Evolutionary conservation across 1,139 yeast genomes (phyloP), one percentile per base, ranked within the genome.

Genomic region (Yamadazyma mexicana): DNA sequence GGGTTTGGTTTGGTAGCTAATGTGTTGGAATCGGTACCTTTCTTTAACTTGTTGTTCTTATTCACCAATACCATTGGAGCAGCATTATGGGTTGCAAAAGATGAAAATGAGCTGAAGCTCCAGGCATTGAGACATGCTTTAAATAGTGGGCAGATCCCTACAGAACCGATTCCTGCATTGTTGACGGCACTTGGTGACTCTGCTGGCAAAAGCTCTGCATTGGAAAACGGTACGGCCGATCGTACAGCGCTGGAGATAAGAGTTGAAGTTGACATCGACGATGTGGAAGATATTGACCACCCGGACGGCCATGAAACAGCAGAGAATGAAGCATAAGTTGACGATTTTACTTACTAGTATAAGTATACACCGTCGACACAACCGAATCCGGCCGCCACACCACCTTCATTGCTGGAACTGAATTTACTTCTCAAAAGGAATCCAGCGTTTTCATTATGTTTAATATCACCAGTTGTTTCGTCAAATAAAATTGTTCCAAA

Each of bases 301-400:
- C 14, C 14, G 24, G 28, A 17, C 15, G 28, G n/a, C n/a, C n/a
- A n/a, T n/a, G n/a, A 22, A 14, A 14, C 14, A 10, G 17, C 8
- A 11, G 14, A 5, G 12, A 8, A 15, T 15, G 6, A 11, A n/a
- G n/a, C n/a, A n/a, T 20, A 20, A 4, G 15, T 15, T 31, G 24
- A 20, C 18, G 23, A 9, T 16, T 7, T 18, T 6, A 5, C 15
- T 30, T 7, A 32, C 44, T 20, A 51, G 33, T 40, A 48, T 39
- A 78, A 62, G 48, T 75, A 75, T 18, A 77, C 59, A 53, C 91
- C 86, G 62, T 92, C 98, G 38, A 92, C 88, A 62, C 97, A 89
- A 9, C 98, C 98, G 64, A 87, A 92, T 0, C 98, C 98, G 11
- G 98, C 98, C 23, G 98, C 98, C 25, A 92, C 97, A 28, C 98